Evolutionary conservation across 192 early-diverging fungal genomes (phyloP).

Genomic region (Entomortierella lignicola): DNA sequence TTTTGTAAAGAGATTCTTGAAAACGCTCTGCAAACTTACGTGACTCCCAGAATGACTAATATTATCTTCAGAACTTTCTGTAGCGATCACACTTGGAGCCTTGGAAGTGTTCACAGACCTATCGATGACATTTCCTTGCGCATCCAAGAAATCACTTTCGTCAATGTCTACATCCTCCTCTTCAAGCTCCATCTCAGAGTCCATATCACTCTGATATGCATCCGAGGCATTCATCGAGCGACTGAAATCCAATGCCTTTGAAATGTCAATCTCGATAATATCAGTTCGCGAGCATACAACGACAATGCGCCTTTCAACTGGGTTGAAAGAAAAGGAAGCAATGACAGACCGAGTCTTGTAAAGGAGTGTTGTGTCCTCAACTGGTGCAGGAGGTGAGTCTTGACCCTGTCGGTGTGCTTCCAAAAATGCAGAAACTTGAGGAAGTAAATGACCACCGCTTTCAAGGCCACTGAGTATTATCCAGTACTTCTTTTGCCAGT

Average conservation of each 20-base stretch:
- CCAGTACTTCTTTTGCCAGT: slow-evolving; percentile 55
- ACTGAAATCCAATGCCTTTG: slow-evolving; percentile 53
- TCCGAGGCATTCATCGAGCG: slow-evolving; percentile 15
- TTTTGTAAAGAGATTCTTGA: slow-evolving; percentile 45
- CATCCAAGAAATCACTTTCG: slow-evolving; percentile 42
- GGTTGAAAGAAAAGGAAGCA: slow-evolving; percentile 63
- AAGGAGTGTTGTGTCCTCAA: slow-evolving; percentile 44
- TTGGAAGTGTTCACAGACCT: slow-evolving; percentile 23
- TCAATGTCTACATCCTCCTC: slow-evolving; percentile 30
- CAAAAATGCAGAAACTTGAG: slow-evolving; percentile 26
- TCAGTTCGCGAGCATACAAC: slow-evolving; percentile 73
- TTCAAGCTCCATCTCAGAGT: slow-evolving; percentile 48
- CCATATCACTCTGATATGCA: slow-evolving; percentile 45
- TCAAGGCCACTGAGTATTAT: slow-evolving; percentile 45
- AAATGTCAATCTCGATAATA: slow-evolving; percentile 79
- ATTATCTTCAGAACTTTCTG: slow-evolving; percentile 32
- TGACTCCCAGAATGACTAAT: slow-evolving; percentile 28
- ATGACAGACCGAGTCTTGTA: slow-evolving; percentile 59
- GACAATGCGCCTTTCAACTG: slow-evolving; percentile 67
- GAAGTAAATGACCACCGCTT: slow-evolving; percentile 49
- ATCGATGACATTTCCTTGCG: slow-evolving; percentile 43
- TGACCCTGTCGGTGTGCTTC: slow-evolving; percentile 30
- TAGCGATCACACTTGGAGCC: slow-evolving; percentile 28
- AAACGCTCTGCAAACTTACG: slow-evolving; percentile 32
- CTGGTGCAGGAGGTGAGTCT: slow-evolving; percentile 34